phyloP scores from a whole-genome alignment of 768 basidiomycete species.

The Boletales sp. region DNA sequence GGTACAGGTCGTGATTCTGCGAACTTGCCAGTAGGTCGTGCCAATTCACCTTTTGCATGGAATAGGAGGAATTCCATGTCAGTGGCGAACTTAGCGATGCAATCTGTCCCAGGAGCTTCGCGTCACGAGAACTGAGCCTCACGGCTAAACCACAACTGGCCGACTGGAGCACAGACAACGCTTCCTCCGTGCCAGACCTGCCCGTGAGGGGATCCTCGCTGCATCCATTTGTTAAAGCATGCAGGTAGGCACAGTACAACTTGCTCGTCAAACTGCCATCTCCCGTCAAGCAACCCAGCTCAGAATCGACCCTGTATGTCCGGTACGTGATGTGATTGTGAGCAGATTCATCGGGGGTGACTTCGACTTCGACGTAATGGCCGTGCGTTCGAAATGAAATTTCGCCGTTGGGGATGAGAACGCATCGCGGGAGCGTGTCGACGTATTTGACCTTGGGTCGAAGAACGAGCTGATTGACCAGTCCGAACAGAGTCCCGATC shows the following conservation, averaged over 20 bases:
- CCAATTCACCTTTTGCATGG: slow-evolving; percentile 40
- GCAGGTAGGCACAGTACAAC: slow-evolving; percentile 41
- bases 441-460: slow-evolving; percentile 15
- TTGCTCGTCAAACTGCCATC: slow-evolving; percentile 16
- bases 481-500: slow-evolving; percentile 35
- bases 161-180: slow-evolving; percentile 36
- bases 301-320: slow-evolving; percentile 26
- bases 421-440: slow-evolving; percentile 9
- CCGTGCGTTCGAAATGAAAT: slow-evolving; percentile 28
- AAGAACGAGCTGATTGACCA: slow-evolving; percentile 37
- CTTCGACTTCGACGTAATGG: slow-evolving; percentile 8
- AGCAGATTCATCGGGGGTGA: neutral
- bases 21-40: slow-evolving; percentile 13
- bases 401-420: slow-evolving; percentile 39
- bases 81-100: slow-evolving; percentile 32
- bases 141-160: slow-evolving; percentile 38
- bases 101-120: slow-evolving; percentile 31
- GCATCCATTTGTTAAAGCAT: slow-evolving; percentile 39
- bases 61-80: slow-evolving; percentile 36
- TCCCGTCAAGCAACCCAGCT: slow-evolving; percentile 23
- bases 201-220: slow-evolving; percentile 42
- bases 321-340: slow-evolving; percentile 13
- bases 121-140: slow-evolving; percentile 24
- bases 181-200: slow-evolving; percentile 13
- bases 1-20: slow-evolving; percentile 31